Evolutionary conservation across 208 protist genomes (phyloP).

Genomic region (Leishmania mexicana): DNA sequence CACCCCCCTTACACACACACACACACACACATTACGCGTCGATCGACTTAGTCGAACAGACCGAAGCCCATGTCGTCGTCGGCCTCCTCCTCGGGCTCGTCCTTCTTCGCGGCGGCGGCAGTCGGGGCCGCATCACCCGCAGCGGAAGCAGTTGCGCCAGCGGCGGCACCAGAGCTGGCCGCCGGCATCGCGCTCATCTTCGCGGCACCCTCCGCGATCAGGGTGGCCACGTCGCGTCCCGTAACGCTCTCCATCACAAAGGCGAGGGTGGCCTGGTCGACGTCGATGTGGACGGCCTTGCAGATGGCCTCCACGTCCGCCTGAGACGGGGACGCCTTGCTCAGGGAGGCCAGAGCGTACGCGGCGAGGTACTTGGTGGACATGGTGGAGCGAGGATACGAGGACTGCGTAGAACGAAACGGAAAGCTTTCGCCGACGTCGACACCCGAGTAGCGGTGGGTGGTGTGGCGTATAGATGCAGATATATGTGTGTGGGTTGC

Average conservation of each 20-base stretch:
- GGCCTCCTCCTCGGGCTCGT: slow-evolving; percentile 81
- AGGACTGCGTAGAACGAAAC: neutral
- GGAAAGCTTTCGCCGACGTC: neutral
- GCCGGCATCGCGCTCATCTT: slow-evolving; percentile 81
- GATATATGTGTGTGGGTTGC: neutral
- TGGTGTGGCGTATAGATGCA: neutral
- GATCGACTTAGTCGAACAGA: slow-evolving; percentile 27
- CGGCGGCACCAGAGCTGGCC: slow-evolving; percentile 40
- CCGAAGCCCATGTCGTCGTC: slow-evolving; percentile 92
- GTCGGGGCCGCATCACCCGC: slow-evolving; percentile 39
- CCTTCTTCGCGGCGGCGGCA: slow-evolving; percentile 54
- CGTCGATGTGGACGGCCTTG: slow-evolving; percentile 69
- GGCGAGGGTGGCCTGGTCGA: slow-evolving; percentile 78
- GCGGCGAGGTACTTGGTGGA: slow-evolving; percentile 93
- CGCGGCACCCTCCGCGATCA: slow-evolving; percentile 73
- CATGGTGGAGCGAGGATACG: slow-evolving; percentile 33
- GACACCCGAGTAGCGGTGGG: neutral
- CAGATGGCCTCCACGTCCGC: slow-evolving; percentile 88
- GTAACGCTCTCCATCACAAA: slow-evolving; percentile 82
- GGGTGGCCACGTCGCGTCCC: slow-evolving; percentile 74
- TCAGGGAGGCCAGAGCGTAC: slow-evolving; percentile 88
- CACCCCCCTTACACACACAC: too few relatives aligned
- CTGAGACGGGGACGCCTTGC: slow-evolving; percentile 69
- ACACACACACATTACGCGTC: neutral
- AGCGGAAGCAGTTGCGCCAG: slow-evolving; percentile 31